Percentiles rank a stretch among this genome's conserved stretches.
phyloP scores from a whole-genome alignment of 2,329 filamentous ascomycete genomes.

The Pseudocercospora cruenta region DNA sequence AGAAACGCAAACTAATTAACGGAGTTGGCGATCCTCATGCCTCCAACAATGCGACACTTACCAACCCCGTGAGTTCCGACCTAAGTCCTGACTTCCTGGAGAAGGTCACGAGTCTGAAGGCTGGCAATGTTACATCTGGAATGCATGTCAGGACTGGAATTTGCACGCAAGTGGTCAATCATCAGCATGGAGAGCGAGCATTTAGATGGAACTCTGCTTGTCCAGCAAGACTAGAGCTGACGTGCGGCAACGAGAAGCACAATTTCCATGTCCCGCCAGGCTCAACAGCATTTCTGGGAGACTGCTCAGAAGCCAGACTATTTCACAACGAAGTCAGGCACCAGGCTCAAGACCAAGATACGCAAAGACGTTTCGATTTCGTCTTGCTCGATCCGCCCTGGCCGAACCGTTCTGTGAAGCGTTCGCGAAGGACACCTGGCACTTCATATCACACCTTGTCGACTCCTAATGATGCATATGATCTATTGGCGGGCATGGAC shows the following conservation, averaged over 20 bases:
- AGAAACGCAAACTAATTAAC: slow-evolving; percentile 30
- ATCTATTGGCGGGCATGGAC: slow-evolving; percentile 46
- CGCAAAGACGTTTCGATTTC: slow-evolving; percentile 63
- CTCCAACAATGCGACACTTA: not conserved
- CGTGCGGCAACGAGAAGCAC: not conserved
- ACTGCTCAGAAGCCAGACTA: slow-evolving; percentile 41
- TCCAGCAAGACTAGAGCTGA: slow-evolving; percentile 7
- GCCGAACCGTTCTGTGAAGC: slow-evolving; percentile 75
- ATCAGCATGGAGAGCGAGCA: slow-evolving; percentile 1
- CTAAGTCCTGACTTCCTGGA: slow-evolving; percentile 1
- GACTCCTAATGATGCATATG: slow-evolving; percentile 46
- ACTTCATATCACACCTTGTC: slow-evolving; percentile 47
- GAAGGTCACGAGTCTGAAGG: not conserved
- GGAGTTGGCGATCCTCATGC: not conserved
- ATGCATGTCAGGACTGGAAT: not conserved
- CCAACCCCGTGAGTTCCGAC: not conserved
- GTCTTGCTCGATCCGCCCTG: slow-evolving; percentile 78
- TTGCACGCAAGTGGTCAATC: not conserved
- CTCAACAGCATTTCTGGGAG: slow-evolving; percentile 56
- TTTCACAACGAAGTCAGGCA: slow-evolving; percentile 45
- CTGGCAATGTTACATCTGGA: not conserved
- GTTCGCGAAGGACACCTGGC: slow-evolving; percentile 51
- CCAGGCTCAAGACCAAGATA: slow-evolving; percentile 43
- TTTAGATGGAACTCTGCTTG: not conserved
- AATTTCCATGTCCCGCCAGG: slow-evolving; percentile 50